phyloP scores from a whole-genome alignment of 2,329 filamentous ascomycete genomes.

The Lasiodiplodia sp. region DNA sequence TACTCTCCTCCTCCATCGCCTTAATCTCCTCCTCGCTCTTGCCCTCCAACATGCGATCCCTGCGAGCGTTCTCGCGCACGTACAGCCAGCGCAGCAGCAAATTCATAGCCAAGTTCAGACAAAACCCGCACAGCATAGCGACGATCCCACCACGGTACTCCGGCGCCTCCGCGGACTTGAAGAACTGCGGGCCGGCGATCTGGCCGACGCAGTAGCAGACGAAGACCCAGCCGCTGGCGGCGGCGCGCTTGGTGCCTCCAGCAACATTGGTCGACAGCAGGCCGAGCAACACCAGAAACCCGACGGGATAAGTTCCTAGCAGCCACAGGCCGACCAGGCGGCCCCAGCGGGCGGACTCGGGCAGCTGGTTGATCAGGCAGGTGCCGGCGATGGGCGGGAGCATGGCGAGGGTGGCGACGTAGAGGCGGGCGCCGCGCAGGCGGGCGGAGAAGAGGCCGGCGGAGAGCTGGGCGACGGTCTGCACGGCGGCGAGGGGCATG shows the following conservation, averaged over 20 bases:
- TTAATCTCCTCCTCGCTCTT: conserved; percentile 63
- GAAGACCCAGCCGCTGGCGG: conserved; percentile 69
- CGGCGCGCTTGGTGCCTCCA: conserved; percentile 74
- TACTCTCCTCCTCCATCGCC: conserved; percentile 48
- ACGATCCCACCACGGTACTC: conserved; percentile 65
- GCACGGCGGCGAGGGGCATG: conserved; percentile 67
- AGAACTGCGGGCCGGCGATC: conserved; percentile 70
- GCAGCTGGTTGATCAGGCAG: conserved; percentile 60
- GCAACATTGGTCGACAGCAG: conserved; percentile 70
- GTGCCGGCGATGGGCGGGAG: conserved; percentile 65
- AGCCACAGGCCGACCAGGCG: conserved; percentile 66
- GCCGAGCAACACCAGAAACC: conserved; percentile 66
- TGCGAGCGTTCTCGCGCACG: conserved; percentile 64
- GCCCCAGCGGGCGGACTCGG: conserved; percentile 56
- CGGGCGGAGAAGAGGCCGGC: conserved; percentile 63
- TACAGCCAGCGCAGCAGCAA: conserved; percentile 61
- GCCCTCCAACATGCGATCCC: conserved; percentile 65
- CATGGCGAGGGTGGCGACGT: conserved; percentile 57
- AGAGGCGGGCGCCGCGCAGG: conserved; percentile 63
- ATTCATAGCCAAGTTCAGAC: conserved; percentile 54
- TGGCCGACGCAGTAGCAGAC: conserved; percentile 72
- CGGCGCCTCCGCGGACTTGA: conserved; percentile 67
- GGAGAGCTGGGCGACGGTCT: conserved; percentile 66
- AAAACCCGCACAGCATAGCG: conserved; percentile 67
- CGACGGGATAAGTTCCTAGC: conserved; percentile 67